Evolutionary conservation across 139 green algal species (phyloP).

Genomic region (Chlorella ohadii): DNA sequence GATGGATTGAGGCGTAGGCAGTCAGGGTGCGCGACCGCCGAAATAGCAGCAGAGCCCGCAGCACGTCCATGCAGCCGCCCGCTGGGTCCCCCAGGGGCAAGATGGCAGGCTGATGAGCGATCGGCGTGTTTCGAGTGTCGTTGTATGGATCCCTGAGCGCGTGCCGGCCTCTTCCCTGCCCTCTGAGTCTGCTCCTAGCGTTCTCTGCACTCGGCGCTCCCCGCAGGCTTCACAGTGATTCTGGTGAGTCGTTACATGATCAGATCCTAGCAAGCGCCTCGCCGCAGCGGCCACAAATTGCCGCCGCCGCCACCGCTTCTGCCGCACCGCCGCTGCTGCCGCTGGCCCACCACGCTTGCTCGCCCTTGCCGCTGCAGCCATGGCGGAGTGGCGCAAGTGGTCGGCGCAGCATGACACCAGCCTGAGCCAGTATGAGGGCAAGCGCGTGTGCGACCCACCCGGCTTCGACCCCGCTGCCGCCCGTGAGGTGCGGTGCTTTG

Average conservation of each 20-base stretch:
- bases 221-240: too few species aligned
- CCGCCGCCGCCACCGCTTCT: too few species aligned
- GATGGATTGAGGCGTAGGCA: background rate
- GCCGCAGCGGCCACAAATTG: background rate
- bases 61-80: background rate
- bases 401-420: conserved; percentile 2
- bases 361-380: background rate
- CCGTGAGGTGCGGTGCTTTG: conserved; percentile 15
- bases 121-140: too few species aligned
- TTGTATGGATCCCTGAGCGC: too few species aligned
- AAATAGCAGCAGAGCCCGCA: too few species aligned
- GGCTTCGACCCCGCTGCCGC: conserved; percentile 21
- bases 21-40: too few species aligned
- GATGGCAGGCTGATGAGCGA: background rate
- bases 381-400: conserved; percentile 37
- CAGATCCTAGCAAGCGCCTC: too few species aligned
- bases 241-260: too few species aligned
- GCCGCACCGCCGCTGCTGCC: too few species aligned
- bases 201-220: too few species aligned
- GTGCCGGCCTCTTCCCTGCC: background rate
- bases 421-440: background rate
- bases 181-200: background rate
- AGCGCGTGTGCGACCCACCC: conserved; percentile 5
- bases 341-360: background rate
- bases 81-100: too few species aligned